These are phyloP conservation scores for Coelastrella sp. DNA, from an alignment of 139 green algal genomes.

Conservation along the genomic window DNA sequence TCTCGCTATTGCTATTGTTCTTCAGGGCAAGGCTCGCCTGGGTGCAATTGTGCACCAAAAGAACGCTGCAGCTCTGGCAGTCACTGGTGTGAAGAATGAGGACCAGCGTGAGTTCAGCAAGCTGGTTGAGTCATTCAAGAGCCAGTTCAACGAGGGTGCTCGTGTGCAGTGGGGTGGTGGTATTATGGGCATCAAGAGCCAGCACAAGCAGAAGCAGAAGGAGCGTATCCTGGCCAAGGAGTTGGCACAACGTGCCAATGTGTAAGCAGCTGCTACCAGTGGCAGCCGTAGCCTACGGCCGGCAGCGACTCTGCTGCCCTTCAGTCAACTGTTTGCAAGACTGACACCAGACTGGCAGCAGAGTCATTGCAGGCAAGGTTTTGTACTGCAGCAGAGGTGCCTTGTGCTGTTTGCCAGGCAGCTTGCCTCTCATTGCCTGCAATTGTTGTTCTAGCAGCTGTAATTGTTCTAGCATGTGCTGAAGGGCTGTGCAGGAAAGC, in stretches of 20 bases:
- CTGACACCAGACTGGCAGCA: too few species aligned
- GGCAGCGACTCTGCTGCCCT: not conserved
- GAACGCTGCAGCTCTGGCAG: constrained; percentile 91
- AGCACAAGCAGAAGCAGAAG: constrained; percentile 88
- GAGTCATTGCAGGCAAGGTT: too few species aligned
- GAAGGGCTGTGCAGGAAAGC: too few species aligned
- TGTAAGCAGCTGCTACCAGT: constrained; percentile 45
- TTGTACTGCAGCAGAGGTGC: too few species aligned
- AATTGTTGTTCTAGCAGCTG: too few species aligned
- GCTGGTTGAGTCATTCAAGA: constrained; percentile 95
- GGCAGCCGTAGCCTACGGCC: not conserved
- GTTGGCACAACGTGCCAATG: constrained; percentile 77
- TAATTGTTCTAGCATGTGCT: too few species aligned
- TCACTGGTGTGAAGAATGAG: constrained; percentile 97
- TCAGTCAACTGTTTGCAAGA: not conserved
- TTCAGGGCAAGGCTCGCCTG: constrained; percentile 91
- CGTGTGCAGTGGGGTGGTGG: constrained; percentile 94
- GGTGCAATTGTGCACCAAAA: constrained; percentile 98
- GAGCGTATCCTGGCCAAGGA: constrained; percentile 91
- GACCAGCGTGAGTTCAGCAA: constrained; percentile 98
- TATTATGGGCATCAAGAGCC: constrained; percentile 98
- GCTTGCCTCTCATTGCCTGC: too few species aligned
- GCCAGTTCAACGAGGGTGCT: constrained; percentile 90
- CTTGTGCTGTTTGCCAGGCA: too few species aligned
- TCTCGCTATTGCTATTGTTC: not conserved